phyloP scores from a whole-genome alignment of 805 yeast species.

The Tetrapisispora nanseiensis region DNA sequence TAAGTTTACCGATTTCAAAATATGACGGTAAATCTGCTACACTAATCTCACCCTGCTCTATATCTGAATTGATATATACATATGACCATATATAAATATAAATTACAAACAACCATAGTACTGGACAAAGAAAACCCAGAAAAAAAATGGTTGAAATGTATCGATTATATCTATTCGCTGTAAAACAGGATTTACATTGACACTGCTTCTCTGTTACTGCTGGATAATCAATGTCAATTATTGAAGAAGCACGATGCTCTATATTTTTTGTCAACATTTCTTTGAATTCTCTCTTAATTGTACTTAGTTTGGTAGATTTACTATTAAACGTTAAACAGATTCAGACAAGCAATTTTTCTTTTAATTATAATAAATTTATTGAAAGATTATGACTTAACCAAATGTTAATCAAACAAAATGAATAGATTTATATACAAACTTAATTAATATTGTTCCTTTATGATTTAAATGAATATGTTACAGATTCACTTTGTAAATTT shows the following conservation, averaged over 20 bases:
- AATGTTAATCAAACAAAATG: too few relatives aligned
- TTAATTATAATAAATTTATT: too few relatives aligned
- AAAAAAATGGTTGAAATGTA: conserved; percentile 11
- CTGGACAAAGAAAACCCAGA: conserved; percentile 19
- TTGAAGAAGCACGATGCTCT: too few relatives aligned
- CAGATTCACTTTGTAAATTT: conserved; percentile 3
- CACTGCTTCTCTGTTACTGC: conserved; percentile 8
- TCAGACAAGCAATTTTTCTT: too few relatives aligned
- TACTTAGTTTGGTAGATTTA: too few relatives aligned
- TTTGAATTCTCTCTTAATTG: too few relatives aligned
- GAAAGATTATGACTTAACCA: too few relatives aligned
- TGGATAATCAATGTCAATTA: not conserved
- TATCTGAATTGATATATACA: conserved; percentile 16
- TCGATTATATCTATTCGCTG: conserved; percentile 1
- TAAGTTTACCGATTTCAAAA: conserved; percentile 12
- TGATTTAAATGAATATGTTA: not conserved
- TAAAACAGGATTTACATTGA: conserved; percentile 18
- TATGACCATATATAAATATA: conserved; percentile 13
- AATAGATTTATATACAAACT: not conserved
- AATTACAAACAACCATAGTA: conserved; percentile 15
- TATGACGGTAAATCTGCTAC: conserved; percentile 23
- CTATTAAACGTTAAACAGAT: too few relatives aligned
- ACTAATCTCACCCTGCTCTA: conserved; percentile 13
- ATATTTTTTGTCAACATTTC: too few relatives aligned
- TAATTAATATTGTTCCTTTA: not conserved